Conservation (phyloP, 78 protist species). For the Tieghemostelium lacteum region DNA sequence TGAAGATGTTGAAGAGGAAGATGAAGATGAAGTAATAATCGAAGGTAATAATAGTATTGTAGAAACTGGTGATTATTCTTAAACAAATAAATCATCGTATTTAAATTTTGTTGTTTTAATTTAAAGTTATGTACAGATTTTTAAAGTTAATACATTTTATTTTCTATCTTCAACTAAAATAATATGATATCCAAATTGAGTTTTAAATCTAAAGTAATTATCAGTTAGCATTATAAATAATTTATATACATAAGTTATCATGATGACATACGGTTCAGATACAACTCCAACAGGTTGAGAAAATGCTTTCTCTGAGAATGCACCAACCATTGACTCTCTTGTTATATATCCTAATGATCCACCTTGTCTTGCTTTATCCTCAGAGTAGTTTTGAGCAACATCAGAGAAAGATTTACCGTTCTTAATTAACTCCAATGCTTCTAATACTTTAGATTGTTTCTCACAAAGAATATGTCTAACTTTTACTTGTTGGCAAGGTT, state of each 20-base stretch:
- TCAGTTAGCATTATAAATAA: background rate
- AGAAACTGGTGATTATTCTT: too few relatives aligned
- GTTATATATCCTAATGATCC: slow-evolving; percentile 24
- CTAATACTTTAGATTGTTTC: slow-evolving; percentile 41
- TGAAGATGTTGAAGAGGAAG: slow-evolving; percentile 34
- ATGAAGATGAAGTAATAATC: background rate
- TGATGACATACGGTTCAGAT: slow-evolving; percentile 41
- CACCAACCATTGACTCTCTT: slow-evolving; percentile 29
- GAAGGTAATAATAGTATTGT: too few relatives aligned
- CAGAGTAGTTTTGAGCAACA: slow-evolving; percentile 1
- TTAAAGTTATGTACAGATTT: too few relatives aligned
- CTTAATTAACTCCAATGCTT: slow-evolving; percentile 8
- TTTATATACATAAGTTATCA: background rate
- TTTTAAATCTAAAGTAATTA: background rate
- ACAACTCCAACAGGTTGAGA: slow-evolving; percentile 50
- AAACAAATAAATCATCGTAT: too few relatives aligned
- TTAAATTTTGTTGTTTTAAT: too few relatives aligned
- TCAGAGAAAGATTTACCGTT: slow-evolving; percentile 15
- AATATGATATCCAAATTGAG: slow-evolving; percentile 9
- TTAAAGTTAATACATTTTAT: background rate
- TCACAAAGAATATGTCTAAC: slow-evolving; percentile 65
- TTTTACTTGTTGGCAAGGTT: background rate
- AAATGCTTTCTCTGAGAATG: slow-evolving; percentile 55
- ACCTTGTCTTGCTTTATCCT: slow-evolving; percentile 45
- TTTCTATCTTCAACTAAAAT: slow-evolving; percentile 26